Base-by-base conservation (phyloP, 208 protist species). In the Tritrichomonas musculus region DNA sequence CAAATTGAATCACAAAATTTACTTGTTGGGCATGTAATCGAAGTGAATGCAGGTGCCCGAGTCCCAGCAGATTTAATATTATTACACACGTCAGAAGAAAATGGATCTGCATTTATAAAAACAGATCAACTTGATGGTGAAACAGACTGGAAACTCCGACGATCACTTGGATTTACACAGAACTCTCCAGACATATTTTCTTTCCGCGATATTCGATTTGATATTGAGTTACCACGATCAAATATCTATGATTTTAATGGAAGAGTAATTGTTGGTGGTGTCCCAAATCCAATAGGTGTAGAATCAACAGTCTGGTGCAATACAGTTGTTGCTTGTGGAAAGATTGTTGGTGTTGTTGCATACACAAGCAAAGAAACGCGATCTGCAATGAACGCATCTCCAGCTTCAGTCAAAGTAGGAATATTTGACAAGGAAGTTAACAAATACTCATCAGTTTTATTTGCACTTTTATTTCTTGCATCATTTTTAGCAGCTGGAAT, bases 71-170 rank as follows among this genome's bases (percentile, higher is more conserved):
- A 99, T 95, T 97, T 98, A 94, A 94, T 99, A 14, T 96, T 99
- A 33, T 93, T 99, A 8, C 96, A 97, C 94, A 99, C 98, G 14
- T 97, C 96, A 0, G 98, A 99, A 50, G 96, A 96, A 57, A 96
- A 60, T 55, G 98, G 98, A 33, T 97, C 97, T 0, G 97, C 95
- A 77, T 99, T 99, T 94, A 96, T 99, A 36, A 97, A 98, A 93
- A 99, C 98, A 0, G 98, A 99, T 94, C 98, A 99, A 95, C 96
- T 99, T 0, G 98, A 99, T 95, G 98, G 99, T 33, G 98, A 99
- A 94, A 99, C 98, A 8, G 98, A 99, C 95, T 99, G 98, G 98
- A 99, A 99, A 94, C 94, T 98, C 14, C 93, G 97, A 55, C 93
- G 92, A 92, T 93, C 93, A 64, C 27, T 96, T n/a, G 64, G 53